These are phyloP conservation scores for Tolypocladium album DNA, from an alignment of 2,329 filamentous ascomycete genomes.

Conservation along the genomic window DNA sequence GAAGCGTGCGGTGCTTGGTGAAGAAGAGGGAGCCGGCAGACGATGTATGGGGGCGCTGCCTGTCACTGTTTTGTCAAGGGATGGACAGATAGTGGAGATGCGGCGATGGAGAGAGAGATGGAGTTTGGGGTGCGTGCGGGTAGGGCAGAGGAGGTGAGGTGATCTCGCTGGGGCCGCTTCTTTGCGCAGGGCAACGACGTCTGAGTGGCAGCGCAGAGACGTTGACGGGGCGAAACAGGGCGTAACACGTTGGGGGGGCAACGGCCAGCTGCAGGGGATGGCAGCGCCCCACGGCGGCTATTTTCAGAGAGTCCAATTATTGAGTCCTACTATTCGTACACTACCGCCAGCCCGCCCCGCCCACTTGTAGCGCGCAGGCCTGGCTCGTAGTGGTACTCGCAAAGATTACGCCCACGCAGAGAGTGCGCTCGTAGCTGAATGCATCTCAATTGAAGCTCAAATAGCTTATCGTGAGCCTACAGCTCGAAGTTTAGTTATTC, in stretches of 20 bases:
- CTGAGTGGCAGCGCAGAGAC: not conserved
- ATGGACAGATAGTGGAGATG: not conserved
- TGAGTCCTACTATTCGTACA: too few relatives aligned
- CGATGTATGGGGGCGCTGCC: not conserved
- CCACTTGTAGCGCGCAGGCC: too few relatives aligned
- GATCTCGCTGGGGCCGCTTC: slow-evolving; percentile 1
- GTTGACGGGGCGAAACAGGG: slow-evolving; percentile 6
- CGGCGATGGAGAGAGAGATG: not conserved
- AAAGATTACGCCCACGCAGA: too few relatives aligned
- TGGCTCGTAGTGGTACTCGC: too few relatives aligned
- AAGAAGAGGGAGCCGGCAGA: not conserved
- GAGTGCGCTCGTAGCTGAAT: too few relatives aligned
- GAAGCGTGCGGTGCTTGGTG: not conserved
- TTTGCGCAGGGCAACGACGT: slow-evolving; percentile 2
- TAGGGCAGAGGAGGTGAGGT: not conserved
- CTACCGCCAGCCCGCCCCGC: too few relatives aligned
- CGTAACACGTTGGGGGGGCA: slow-evolving; percentile 24
- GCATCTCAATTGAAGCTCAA: too few relatives aligned
- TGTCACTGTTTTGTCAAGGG: not conserved
- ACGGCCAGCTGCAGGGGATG: slow-evolving; percentile 6
- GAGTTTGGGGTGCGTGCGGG: not conserved
- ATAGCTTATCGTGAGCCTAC: too few relatives aligned
- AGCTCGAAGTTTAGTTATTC: too few relatives aligned
- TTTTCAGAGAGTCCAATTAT: too few relatives aligned
- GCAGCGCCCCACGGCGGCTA: not conserved